Evolutionary conservation across 2,329 filamentous ascomycete genomes (phyloP), one percentile per base, ranked within the genome.

Genomic region (Aspergillus fructus): DNA sequence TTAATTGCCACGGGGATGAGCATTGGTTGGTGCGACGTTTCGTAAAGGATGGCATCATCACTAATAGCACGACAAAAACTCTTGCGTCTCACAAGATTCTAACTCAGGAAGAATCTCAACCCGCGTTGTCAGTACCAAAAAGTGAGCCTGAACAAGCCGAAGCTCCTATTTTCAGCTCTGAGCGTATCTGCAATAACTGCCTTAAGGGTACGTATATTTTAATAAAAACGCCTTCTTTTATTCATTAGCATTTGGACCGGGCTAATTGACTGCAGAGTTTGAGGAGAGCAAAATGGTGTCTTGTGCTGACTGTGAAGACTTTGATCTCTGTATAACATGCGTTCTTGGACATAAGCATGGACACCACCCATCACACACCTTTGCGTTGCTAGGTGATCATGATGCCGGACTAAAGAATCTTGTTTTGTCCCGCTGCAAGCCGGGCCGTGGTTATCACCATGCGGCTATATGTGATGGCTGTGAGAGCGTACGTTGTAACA

Each of bases 21-120:
- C 94, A 99, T 78, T 97, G 92, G 93, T 81, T 99, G 75, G 93
- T 97, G 74, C 97, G 96, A 84, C 89, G 94, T 58, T 86, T 85
- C 62, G 85, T 96, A 61, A 82, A 88, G 68, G 83, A 92, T 58
- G 93, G 93, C 50, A 81, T 85, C 62, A 87, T 97, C 56, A 84
- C 91, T 64, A 91, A 86, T 75, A 97, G 93, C 81, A 91, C 85
- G 21, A 97, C 93, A 1, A 90, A 96, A 76, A 89, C 83, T 23
- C 82, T 96, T 58, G 80, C 85, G 39, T 87, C 89, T 55, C 91
- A 89, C 77, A 70, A 69, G 52, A 68, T 76, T 23, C 80, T 79
- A 68, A 53, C 66, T 43, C 66, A 71, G 58, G 61, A 65, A 41
- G 55, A 64, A 24, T 45, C 60, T 43, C 59, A 65, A 24, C 46